Evolutionary conservation across 345 rosid species (phyloP).

Genomic region (Corymbia maculata): DNA sequence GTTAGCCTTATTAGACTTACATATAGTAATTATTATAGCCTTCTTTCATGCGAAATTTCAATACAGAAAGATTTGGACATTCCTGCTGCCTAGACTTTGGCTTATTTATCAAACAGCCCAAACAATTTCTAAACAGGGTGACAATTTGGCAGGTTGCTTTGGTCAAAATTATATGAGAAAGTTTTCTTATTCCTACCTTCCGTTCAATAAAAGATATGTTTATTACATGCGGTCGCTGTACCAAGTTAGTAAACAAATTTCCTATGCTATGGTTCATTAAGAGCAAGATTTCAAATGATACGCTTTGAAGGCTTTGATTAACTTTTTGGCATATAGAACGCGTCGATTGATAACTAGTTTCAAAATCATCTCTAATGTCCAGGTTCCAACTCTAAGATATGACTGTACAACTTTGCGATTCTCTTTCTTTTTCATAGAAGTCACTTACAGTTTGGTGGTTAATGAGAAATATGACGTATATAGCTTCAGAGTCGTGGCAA

Average conservation of each 20-base stretch:
- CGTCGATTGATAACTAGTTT: background rate
- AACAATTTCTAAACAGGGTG: background rate
- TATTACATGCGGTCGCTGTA: background rate
- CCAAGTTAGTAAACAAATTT: background rate
- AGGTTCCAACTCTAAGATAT: background rate
- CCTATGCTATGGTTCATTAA: background rate
- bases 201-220: background rate
- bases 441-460: constrained; percentile 11
- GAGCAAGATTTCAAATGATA: background rate
- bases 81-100: background rate
- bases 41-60: background rate
- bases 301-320: background rate
- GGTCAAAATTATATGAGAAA: background rate
- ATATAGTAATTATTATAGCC: background rate
- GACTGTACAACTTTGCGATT: background rate
- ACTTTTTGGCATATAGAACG: background rate
- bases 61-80: background rate
- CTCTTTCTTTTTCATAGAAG: background rate
- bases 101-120: background rate
- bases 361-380: background rate
- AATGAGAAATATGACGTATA: constrained; percentile 11
- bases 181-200: background rate
- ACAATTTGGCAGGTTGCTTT: background rate
- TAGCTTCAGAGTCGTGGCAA: constrained; percentile 9
- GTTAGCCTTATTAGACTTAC: background rate